phyloP scores from a whole-genome alignment of 2,329 filamentous ascomycete genomes.

The Aspergillus clavatus region DNA sequence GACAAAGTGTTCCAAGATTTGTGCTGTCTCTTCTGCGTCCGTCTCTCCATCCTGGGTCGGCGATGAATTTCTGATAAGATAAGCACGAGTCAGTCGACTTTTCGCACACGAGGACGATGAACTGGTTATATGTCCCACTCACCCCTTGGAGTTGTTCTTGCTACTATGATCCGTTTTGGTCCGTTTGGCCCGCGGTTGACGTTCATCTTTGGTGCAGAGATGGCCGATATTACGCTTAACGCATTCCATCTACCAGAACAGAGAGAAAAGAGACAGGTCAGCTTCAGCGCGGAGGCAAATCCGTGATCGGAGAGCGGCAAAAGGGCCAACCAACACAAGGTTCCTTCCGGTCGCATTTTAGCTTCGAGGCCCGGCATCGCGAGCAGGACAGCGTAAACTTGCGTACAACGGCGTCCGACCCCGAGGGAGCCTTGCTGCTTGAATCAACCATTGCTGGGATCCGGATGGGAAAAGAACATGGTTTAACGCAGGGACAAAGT shows the following conservation, averaged over 20 bases:
- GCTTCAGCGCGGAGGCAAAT: no score
- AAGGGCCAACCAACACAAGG: conserved; percentile 8
- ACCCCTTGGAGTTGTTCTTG: conserved; percentile 1
- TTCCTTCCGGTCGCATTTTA: conserved; percentile 16
- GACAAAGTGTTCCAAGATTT: background rate
- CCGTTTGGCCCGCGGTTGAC: conserved; percentile 13
- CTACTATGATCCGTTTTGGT: conserved; percentile 1
- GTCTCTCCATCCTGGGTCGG: background rate
- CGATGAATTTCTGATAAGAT: background rate
- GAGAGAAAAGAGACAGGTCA: no score
- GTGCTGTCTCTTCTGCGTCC: background rate
- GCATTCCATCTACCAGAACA: conserved; percentile 14
- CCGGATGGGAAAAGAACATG: background rate
- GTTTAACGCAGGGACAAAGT: background rate
- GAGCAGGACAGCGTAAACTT: conserved; percentile 11
- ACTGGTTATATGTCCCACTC: background rate
- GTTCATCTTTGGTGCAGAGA: conserved; percentile 15
- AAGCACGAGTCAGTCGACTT: background rate
- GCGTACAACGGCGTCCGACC: background rate
- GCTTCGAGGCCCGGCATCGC: conserved; percentile 10
- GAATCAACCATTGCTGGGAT: background rate
- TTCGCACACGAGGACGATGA: no score
- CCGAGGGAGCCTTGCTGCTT: background rate
- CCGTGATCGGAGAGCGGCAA: no score
- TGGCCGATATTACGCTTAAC: conserved; percentile 12